These are phyloP conservation scores for Plasmodium inui DNA, from an alignment of 169 alveolate species.

Conservation along the genomic window DNA sequence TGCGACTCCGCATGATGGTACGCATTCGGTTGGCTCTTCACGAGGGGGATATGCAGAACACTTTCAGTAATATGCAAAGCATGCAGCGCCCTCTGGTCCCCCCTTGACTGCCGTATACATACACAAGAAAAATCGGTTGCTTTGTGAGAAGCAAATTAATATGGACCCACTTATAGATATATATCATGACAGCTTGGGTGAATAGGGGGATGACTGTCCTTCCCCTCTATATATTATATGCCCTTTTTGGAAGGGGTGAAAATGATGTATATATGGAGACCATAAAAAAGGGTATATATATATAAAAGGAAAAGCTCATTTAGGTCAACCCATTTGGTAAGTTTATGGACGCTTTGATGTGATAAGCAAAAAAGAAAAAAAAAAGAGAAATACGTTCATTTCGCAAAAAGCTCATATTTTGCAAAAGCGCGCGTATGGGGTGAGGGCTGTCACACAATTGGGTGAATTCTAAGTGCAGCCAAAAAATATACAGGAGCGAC, in stretches of 20 bases:
- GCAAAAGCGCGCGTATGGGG: background rate
- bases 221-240: background rate
- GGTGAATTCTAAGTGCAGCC: background rate
- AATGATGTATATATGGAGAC: background rate
- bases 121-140: background rate
- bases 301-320: background rate
- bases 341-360: background rate
- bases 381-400: background rate
- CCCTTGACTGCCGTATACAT: background rate
- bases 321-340: background rate
- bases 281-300: background rate
- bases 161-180: background rate
- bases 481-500: background rate
- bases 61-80: background rate
- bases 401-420: background rate
- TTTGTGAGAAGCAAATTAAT: background rate
- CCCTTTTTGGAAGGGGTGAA: background rate
- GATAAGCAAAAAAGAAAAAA: background rate
- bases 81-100: background rate
- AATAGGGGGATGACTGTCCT: background rate
- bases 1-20: background rate
- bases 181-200: background rate
- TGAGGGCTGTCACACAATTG: background rate
- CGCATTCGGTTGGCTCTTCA: background rate
- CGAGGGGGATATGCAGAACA: background rate